A percentile compares a stretch with the other conserved stretches of the same genome.
phyloP scores from a whole-genome alignment of 2,329 filamentous ascomycete species.

The Xylariaceae sp. region DNA sequence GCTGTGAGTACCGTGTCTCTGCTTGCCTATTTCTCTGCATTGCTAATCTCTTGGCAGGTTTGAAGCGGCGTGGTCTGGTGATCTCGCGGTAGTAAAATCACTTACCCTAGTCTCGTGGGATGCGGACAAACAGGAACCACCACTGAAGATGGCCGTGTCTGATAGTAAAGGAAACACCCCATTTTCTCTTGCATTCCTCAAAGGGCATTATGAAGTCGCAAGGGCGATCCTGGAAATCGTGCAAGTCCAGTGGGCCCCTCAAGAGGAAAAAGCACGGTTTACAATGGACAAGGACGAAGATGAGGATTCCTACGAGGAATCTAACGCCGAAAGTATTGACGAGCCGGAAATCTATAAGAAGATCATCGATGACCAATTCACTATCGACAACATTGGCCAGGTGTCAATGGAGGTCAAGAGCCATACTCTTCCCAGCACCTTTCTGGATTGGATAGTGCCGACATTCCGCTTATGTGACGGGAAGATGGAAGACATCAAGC shows the following conservation, averaged over 20 bases:
- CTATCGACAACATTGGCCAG: slow-evolving; percentile 75
- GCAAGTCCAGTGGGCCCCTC: slow-evolving; percentile 66
- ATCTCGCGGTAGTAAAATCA: slow-evolving; percentile 66
- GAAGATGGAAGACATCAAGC: slow-evolving; percentile 29
- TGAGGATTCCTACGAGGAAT: slow-evolving; percentile 42
- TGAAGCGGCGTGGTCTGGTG: slow-evolving; percentile 73
- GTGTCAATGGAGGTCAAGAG: slow-evolving; percentile 71
- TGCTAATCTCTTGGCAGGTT: slow-evolving; percentile 53
- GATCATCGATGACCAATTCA: slow-evolving; percentile 68
- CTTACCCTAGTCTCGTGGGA: slow-evolving; percentile 65
- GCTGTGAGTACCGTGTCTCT: slow-evolving; percentile 51
- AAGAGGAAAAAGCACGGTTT: slow-evolving; percentile 56
- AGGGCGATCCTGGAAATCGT: slow-evolving; percentile 70
- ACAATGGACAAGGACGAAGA: slow-evolving; percentile 44
- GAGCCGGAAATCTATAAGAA: slow-evolving; percentile 53
- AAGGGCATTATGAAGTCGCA: slow-evolving; percentile 66
- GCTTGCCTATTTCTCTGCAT: not conserved
- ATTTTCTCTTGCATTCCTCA: slow-evolving; percentile 69
- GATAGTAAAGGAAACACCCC: slow-evolving; percentile 58
- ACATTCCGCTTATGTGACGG: slow-evolving; percentile 40
- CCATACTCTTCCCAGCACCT: slow-evolving; percentile 53
- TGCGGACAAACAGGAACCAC: slow-evolving; percentile 53
- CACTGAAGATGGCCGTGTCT: slow-evolving; percentile 64
- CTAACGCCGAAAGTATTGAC: slow-evolving; percentile 39
- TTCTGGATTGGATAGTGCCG: slow-evolving; percentile 50